Base-by-base conservation (phyloP, 2,329 filamentous ascomycete species). In the Phialemonium atrogriseum region DNA sequence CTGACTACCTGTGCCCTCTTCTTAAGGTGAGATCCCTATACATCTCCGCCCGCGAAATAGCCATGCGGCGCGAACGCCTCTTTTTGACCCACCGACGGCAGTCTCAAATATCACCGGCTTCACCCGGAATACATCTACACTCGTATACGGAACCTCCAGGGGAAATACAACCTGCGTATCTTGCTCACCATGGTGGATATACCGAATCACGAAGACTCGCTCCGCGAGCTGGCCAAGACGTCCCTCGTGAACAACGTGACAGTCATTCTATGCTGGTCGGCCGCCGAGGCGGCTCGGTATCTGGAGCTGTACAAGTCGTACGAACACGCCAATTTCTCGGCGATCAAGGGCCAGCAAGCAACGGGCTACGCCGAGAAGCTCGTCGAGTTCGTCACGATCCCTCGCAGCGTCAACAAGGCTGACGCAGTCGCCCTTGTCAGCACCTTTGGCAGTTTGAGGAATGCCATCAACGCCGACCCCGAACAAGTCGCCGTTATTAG, bases 61-160 rank as follows among this genome's bases (percentile, higher is more conserved):
- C 15, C 11, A 27, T 14, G 19, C 19, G 15, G 26, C 12, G 7
- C 10, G 7, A 29, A 24, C 24, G 4, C 16, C 23, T 13, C 7
- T 18, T n/a, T n/a, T n/a, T 12, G n/a, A 27, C n/a, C n/a, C 11
- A 22, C 15, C 7, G 13, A 15, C 5, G 14, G 7, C 34, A 70
- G 85, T 28, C 72, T 98, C 33, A 98, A 96, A 58, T 98, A 98
- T 58, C 91, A 98, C 58, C 85, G 89, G 17, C 70, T 98, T 32
- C 91, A 98, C 52, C 91, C 91, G 1, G 91, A 98, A 59, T 98
- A 98, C 64, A 86, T 98, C 48, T 96, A 96, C 63, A 87, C 82
- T 15, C 82, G 91, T 35, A 93, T 98, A 45, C 80, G 83, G 32
- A 77, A 79, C 29, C 66, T 98, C 5, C 84, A 84, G 31, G 84